phyloP scores from a whole-genome alignment of 2,329 filamentous ascomycete species.

The Fusarium bulbicola region DNA sequence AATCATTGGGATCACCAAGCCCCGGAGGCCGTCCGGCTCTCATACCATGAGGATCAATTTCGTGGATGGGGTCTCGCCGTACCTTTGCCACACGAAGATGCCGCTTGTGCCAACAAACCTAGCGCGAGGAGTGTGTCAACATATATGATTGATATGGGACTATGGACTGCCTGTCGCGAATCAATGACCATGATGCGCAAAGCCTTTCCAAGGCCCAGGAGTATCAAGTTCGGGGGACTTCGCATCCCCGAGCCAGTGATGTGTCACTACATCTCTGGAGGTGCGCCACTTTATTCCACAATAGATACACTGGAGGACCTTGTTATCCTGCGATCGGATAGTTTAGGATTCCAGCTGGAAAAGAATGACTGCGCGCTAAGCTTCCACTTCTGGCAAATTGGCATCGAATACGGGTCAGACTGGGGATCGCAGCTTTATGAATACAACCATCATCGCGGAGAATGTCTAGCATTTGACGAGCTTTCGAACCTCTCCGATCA shows the following conservation, averaged over 20 bases:
- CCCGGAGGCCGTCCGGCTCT: background rate
- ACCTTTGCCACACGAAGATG: background rate
- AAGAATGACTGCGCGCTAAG: accelerated
- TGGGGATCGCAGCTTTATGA: background rate
- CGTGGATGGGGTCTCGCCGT: background rate
- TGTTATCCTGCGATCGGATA: background rate
- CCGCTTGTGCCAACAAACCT: background rate
- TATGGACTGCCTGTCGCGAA: constrained; percentile 12
- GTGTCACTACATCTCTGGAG: background rate
- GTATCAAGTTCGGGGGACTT: background rate
- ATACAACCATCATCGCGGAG: accelerated
- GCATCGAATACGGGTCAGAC: background rate
- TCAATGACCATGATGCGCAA: background rate
- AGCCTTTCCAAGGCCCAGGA: background rate
- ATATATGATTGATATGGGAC: background rate
- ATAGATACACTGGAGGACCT: background rate
- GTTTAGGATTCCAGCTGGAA: background rate
- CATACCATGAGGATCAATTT: background rate
- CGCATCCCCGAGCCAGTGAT: background rate
- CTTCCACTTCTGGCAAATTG: background rate
- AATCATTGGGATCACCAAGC: background rate
- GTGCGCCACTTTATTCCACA: background rate
- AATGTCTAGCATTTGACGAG: background rate
- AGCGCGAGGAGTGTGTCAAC: background rate
- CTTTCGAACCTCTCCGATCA: accelerated